Evolutionary conservation across 768 basidiomycete species (phyloP), one percentile per base, ranked within the genome.

Genomic region (Piloderma croceum): DNA sequence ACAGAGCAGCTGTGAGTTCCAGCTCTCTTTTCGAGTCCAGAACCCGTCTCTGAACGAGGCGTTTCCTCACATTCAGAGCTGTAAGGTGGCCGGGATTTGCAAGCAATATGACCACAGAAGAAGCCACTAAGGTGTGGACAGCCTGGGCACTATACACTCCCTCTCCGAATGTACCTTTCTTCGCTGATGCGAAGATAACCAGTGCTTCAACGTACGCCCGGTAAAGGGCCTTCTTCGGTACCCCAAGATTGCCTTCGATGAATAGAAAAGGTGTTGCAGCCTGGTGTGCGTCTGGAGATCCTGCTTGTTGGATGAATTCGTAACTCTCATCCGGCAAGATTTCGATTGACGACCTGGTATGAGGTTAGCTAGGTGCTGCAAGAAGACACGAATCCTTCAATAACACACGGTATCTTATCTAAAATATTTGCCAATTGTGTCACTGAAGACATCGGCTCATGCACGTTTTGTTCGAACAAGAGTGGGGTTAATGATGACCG

Each of bases 21-120:
- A 86, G 62, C 46, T 87, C 83, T 24, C 57, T 44, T n/a, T 54
- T 43, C 7, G 67, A 52, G 24, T 68, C 56, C 13, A 77, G 53
- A 5, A 49, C 9, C 2, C 61, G 62, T 3, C 47, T 43, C n/a
- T 51, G 46, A 15, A 83, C 61, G 18, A 83, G 68, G 13, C 54
- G 59, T 52, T 82, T 84, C 24, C 83, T 66, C 5, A 61, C 47
- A 51, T 85, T 83, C 24, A 84, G 59, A 3, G 81, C 82, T 17
- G 82, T 79, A 43, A 78, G 76, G 50, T 86, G 78, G 0, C 77
- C 79, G 23, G 84, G 78, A 57, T 85, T 86, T 25, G 73, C 67
- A 21, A 85, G 64, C 5, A 84, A 53, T n/a, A 85, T 62, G 36
- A 80, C 53, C 25, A 65, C 62, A 0, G 78, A 67, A 2, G 70